Evolutionary conservation across 257 asterid species (phyloP), one percentile per base, ranked within the genome.

Genomic region (Solanum sitiens): DNA sequence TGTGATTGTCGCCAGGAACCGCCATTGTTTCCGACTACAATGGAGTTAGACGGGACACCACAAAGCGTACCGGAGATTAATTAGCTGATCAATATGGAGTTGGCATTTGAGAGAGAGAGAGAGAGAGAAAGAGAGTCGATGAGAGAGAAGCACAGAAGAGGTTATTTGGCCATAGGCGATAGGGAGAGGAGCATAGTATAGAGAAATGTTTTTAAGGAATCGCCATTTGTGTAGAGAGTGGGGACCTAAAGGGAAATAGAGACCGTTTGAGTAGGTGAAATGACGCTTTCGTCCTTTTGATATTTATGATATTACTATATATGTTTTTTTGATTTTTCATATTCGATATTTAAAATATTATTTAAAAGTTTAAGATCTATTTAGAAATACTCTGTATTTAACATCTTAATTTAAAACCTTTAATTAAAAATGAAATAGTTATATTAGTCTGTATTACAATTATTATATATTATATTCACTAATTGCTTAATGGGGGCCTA

Each of bases 1-100:
- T 88, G 59, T 88, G 63, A 86, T 91, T 84, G 2, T 73, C 56
- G 73, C 89, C 94, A 92, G 96, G 75, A 77, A 59, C 90, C 74
- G 91, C 90, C 98, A 95, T 95, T 67, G 53, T n/a, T 80, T 15
- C 65, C 40, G 25, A 37, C 44, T 2, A 47, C 30, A 50, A 47
- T 18, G 6, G n/a, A 80, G 68, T 9, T 30, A 2, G 85, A 56
- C 65, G 65, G 25, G 65, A 80, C 3, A 63, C 71, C 71, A 63
- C 32, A 47, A 47, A 30, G n/a, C 3, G 42, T 47, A 50, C 23
- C 23, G 85, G 44, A 23, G 27, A 47, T 30, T 45, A 74, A 5
- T 74, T 5, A 79, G 15, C 7, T 27, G 85, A 79, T 27, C n/a
- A 79, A 79, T 79, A 50, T 30, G 27, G 30, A 9, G 39, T 16